These are phyloP conservation scores for Pleurotus pulmonarius DNA, from an alignment of 768 basidiomycete species.

Conservation along the genomic window DNA sequence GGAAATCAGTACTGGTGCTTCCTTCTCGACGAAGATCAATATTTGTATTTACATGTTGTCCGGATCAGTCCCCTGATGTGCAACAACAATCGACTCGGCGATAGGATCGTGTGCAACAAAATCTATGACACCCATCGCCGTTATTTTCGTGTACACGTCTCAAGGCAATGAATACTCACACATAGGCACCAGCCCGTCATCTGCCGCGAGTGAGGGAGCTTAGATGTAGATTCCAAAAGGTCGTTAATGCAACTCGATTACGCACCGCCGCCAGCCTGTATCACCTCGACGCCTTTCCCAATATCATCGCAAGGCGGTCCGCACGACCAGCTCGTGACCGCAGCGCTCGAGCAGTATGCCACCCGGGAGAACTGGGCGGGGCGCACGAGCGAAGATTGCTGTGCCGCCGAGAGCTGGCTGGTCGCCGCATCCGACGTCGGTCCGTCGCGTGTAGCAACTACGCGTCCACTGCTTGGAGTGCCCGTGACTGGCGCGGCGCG, in stretches of 20 bases:
- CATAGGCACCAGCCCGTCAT: conserved; percentile 24
- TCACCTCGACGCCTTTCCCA: conserved; percentile 18
- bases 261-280: conserved; percentile 31
- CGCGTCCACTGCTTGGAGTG: background rate
- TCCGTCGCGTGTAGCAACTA: background rate
- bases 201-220: conserved; percentile 6
- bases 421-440: background rate
- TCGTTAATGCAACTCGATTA: background rate
- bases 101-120: conserved; percentile 33
- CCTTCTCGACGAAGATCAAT: background rate
- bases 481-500: background rate
- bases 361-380: conserved; percentile 32
- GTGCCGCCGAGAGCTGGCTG: background rate
- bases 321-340: conserved; percentile 30
- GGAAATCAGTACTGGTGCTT: background rate
- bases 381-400: conserved; percentile 12
- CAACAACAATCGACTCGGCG: conserved; percentile 31
- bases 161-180: conserved; percentile 17
- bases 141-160: background rate
- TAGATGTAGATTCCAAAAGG: no score
- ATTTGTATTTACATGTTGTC: conserved; percentile 21
- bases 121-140: conserved; percentile 15
- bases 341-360: conserved; percentile 30
- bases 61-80: conserved; percentile 37
- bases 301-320: conserved; percentile 28